Evolutionary conservation across 306 rosid genomes (phyloP).

Genomic region (Cicer cuneatum): DNA sequence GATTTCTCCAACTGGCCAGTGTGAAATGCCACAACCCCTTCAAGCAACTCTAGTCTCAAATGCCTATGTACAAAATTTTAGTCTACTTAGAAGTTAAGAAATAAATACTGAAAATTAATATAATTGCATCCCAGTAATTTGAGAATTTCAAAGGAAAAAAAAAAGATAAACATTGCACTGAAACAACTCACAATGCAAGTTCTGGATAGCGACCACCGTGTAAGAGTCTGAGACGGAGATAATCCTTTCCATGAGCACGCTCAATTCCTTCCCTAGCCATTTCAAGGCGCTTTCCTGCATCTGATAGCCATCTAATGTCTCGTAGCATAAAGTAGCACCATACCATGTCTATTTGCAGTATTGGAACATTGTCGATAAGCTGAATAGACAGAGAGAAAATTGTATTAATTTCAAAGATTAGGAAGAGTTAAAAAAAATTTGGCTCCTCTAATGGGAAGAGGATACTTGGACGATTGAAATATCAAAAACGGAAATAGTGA

Average conservation of each 20-base stretch:
- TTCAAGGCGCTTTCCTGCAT: slow-evolving; percentile 84
- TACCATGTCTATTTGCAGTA: slow-evolving; percentile 94
- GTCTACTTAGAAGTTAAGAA: slow-evolving; percentile 14
- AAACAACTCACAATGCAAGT: slow-evolving; percentile 78
- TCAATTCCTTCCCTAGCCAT: slow-evolving; percentile 77
- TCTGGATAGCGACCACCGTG: slow-evolving; percentile 86
- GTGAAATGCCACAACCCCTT: slow-evolving; percentile 94
- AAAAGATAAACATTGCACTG: not conserved
- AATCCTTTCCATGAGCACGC: slow-evolving; percentile 86
- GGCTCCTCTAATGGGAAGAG: not conserved
- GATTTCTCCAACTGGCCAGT: slow-evolving; percentile 73
- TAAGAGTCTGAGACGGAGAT: slow-evolving; percentile 71
- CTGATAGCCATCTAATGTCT: slow-evolving; percentile 83
- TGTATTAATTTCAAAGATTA: slow-evolving; percentile 29
- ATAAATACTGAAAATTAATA: slow-evolving; percentile 31
- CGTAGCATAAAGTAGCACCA: slow-evolving; percentile 99
- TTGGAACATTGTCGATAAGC: slow-evolving; percentile 90
- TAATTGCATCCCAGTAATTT: slow-evolving; percentile 14
- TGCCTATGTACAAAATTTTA: slow-evolving; percentile 52
- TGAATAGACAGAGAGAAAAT: slow-evolving; percentile 48
- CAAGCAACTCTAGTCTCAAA: slow-evolving; percentile 90
- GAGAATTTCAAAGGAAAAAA: slow-evolving; percentile 4
- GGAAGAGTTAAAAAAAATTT: slow-evolving; percentile 3
- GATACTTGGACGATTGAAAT: not conserved
- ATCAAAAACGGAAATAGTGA: not conserved